phyloP scores from a whole-genome alignment of 2,329 filamentous ascomycete genomes.

The Bipolaris zeicola region DNA sequence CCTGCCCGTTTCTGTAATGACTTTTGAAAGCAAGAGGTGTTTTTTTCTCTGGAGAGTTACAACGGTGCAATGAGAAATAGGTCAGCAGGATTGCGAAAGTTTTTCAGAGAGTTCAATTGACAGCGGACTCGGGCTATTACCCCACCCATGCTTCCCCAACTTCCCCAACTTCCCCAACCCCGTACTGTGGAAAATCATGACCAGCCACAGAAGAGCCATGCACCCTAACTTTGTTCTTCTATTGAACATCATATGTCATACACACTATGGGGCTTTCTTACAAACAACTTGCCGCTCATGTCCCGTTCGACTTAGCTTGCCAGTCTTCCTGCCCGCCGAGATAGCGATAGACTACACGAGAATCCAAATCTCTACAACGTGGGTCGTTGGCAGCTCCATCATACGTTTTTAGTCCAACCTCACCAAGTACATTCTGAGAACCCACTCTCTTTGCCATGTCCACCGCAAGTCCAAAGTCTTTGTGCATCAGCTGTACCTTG shows the following conservation, averaged over 20 bases:
- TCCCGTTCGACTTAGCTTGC: constrained; percentile 32
- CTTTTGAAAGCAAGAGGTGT: too few relatives aligned
- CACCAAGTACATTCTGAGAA: constrained; percentile 57
- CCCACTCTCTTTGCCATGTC: constrained; percentile 61
- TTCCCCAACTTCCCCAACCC: constrained; percentile 29
- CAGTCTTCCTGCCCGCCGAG: constrained; percentile 61
- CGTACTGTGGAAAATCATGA: not conserved
- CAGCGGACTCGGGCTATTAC: constrained; percentile 26
- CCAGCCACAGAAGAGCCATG: not conserved
- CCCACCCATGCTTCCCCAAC: constrained; percentile 38
- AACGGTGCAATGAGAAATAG: not conserved
- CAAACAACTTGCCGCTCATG: constrained; percentile 8
- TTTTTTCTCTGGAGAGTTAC: not conserved
- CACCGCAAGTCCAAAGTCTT: constrained; percentile 62
- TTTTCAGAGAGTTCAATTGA: not conserved
- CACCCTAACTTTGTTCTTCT: not conserved
- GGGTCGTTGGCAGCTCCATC: constrained; percentile 58
- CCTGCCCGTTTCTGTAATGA: not conserved
- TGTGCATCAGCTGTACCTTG: constrained; percentile 64
- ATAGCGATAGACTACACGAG: constrained; percentile 63
- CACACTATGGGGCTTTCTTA: not conserved
- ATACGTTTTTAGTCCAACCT: constrained; percentile 59
- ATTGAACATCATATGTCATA: not conserved
- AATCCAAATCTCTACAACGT: constrained; percentile 61
- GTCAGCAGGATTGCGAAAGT: not conserved